Evolutionary conservation across 2,329 filamentous ascomycete species (phyloP), one percentile per base, ranked within the genome.

Genomic region (Fusarium sp.): DNA sequence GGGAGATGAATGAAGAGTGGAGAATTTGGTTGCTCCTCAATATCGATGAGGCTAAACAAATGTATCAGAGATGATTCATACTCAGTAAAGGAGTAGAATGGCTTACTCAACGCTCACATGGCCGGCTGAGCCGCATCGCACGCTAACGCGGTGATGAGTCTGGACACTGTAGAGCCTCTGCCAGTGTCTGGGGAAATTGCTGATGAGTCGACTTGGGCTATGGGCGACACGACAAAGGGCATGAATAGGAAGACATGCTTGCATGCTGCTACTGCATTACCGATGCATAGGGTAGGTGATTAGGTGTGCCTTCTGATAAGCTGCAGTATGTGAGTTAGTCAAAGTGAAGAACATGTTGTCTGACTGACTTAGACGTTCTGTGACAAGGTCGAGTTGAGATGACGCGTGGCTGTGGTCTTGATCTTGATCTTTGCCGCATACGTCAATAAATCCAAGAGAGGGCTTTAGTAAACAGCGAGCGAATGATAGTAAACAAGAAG

Each of bases 1-100:
- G 88, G 88, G 1, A 90, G 75, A 72, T 88, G 85, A 40, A 90
- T 76, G 15, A 88, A 73, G 40, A 90, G 72, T 3, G 86, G 83
- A 2, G 77, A 74, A 14, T 76, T 72, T 1, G 75, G 69, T 19
- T 81, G 71, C 6, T 78, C 72, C 14, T 62, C 54, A 23, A 83
- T 57, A 63, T 88, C 85, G 70, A 86, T 79, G 45, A 88, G 78
- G 69, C 85, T 87, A 57, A 14, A 5, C 23, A 3, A 17, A 23
- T 38, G 11, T 12, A 62, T 77, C 20, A 76, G 74, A 38, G n/a
- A 53, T 15, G 12, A 7, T 43, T 28, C 9, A 4, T 19, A 10
- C 2, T 14, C 34, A 7, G 2, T 19, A 14, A 23, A 11, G 19
- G 15, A 48, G n/a, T 10, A 7, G 10, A 10, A 11, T n/a, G 38